Percentiles rank a stretch among this genome's conserved stretches.
These are phyloP conservation scores for Phylloporus scabripes DNA, from an alignment of 768 basidiomycete species.

Conservation along the genomic window DNA sequence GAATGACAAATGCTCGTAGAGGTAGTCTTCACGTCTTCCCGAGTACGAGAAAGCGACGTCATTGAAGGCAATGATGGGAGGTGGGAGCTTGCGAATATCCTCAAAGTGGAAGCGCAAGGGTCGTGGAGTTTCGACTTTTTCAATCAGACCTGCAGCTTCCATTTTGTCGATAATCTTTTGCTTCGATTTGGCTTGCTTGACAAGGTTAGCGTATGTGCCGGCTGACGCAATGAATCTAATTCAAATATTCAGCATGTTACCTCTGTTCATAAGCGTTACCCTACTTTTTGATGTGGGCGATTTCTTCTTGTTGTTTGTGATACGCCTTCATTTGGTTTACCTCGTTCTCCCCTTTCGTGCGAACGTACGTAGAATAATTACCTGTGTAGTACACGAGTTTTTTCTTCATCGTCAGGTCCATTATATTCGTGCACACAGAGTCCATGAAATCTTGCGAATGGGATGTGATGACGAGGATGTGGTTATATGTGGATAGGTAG, in stretches of 20 bases:
- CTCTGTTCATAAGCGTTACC: conserved; percentile 10
- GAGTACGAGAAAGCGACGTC: conserved; percentile 95
- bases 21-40: conserved; percentile 78
- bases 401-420: conserved; percentile 91
- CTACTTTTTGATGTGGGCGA: conserved; percentile 95
- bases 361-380: conserved; percentile 96
- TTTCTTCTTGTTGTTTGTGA: conserved; percentile 97
- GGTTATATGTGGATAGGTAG: conserved; percentile 96
- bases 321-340: conserved; percentile 99
- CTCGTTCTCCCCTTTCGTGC: conserved; percentile 96
- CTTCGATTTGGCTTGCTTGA: conserved; percentile 98
- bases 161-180: conserved; percentile 99
- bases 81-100: conserved; percentile 87
- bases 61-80: conserved; percentile 95
- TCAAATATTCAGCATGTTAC: conserved; percentile 6
- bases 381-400: conserved; percentile 92
- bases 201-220: conserved; percentile 98
- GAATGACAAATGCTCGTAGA: conserved; percentile 88
- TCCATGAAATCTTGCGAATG: conserved; percentile 99
- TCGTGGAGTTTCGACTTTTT: conserved; percentile 75
- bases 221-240: conserved; percentile 95
- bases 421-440: conserved; percentile 93
- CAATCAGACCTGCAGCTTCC: conserved; percentile 97
- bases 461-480: conserved; percentile 94
- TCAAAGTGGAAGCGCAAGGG: conserved; percentile 93